Conservation (phyloP, 257 asterid species). For the Linaria vulgaris region DNA sequence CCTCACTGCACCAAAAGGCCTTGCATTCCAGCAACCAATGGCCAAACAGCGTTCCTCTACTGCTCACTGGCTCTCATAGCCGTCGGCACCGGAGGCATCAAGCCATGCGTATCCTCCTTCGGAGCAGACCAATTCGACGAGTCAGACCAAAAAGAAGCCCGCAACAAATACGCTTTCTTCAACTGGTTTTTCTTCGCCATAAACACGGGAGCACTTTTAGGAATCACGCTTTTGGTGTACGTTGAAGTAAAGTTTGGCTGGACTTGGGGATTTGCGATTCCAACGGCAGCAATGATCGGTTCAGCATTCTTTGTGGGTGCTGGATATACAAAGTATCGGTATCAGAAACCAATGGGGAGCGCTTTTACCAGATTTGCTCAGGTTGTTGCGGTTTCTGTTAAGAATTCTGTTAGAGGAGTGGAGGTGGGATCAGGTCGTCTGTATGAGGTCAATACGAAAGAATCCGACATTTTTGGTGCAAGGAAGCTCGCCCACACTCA, state of each 20-base stretch:
- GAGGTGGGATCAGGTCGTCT: slow-evolving; percentile 29
- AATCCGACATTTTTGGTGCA: slow-evolving; percentile 66
- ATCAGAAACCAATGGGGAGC: slow-evolving; percentile 79
- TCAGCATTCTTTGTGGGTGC: slow-evolving; percentile 45
- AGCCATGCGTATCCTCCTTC: slow-evolving; percentile 79
- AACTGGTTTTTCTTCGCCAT: slow-evolving; percentile 90
- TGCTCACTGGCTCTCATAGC: slow-evolving; percentile 62
- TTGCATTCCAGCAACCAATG: slow-evolving; percentile 47
- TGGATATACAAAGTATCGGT: slow-evolving; percentile 55
- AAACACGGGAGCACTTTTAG: slow-evolving; percentile 77
- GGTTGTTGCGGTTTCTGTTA: slow-evolving; percentile 50
- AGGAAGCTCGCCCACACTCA: slow-evolving; percentile 53
- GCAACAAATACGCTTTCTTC: slow-evolving; percentile 64
- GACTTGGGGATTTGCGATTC: slow-evolving; percentile 74
- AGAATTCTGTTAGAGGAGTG: slow-evolving; percentile 55
- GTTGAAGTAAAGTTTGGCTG: slow-evolving; percentile 60
- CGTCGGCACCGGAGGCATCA: slow-evolving; percentile 82
- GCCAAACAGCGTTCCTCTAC: slow-evolving; percentile 55
- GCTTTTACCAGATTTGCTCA: slow-evolving; percentile 74
- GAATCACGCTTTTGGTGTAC: slow-evolving; percentile 65
- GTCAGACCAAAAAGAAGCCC: slow-evolving; percentile 47
- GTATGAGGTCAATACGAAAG: slow-evolving; percentile 53
- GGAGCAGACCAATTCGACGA: slow-evolving; percentile 82
- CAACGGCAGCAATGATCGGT: slow-evolving; percentile 45
- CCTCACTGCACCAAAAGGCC: slow-evolving; percentile 52